These are phyloP conservation scores for Tricholoma flavovirens DNA, from an alignment of 768 basidiomycete species.

Conservation along the genomic window DNA sequence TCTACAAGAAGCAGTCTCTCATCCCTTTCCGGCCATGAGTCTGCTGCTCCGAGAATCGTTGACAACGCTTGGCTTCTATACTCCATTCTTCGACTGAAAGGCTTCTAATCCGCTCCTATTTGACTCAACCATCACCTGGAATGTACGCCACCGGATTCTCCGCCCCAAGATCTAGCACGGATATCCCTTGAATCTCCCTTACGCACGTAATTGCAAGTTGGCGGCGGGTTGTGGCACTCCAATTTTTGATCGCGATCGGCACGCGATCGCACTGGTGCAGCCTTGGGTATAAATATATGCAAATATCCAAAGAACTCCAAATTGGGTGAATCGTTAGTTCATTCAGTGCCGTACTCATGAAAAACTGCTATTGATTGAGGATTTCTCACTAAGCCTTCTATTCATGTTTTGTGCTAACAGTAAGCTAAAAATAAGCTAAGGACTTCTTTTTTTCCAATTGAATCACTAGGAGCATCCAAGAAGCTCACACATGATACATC, in stretches of 20 bases:
- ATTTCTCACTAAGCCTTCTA: too few relatives aligned
- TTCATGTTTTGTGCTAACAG: too few relatives aligned
- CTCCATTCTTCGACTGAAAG: constrained; percentile 11
- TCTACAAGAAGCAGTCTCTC: constrained; percentile 37
- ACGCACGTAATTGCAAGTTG: not conserved
- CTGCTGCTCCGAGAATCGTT: constrained; percentile 14
- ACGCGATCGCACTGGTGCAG: constrained; percentile 11
- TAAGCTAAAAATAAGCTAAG: too few relatives aligned
- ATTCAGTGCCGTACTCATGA: too few relatives aligned
- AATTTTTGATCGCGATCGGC: constrained; percentile 14
- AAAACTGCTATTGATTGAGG: too few relatives aligned
- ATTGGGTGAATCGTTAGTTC: too few relatives aligned
- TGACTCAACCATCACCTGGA: constrained; percentile 8
- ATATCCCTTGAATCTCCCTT: not conserved
- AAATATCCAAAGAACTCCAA: too few relatives aligned
- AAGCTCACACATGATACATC: too few relatives aligned
- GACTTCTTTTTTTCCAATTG: too few relatives aligned
- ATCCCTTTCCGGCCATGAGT: constrained; percentile 24
- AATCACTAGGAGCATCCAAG: too few relatives aligned
- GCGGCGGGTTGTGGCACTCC: not conserved
- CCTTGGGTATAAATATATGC: too few relatives aligned
- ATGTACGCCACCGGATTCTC: constrained; percentile 6
- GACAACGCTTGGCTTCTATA: constrained; percentile 11
- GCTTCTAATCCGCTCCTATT: constrained; percentile 8
- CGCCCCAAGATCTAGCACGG: not conserved